phyloP scores from a whole-genome alignment of 257 asterid genomes.

The Craterostigma plantagineum region DNA sequence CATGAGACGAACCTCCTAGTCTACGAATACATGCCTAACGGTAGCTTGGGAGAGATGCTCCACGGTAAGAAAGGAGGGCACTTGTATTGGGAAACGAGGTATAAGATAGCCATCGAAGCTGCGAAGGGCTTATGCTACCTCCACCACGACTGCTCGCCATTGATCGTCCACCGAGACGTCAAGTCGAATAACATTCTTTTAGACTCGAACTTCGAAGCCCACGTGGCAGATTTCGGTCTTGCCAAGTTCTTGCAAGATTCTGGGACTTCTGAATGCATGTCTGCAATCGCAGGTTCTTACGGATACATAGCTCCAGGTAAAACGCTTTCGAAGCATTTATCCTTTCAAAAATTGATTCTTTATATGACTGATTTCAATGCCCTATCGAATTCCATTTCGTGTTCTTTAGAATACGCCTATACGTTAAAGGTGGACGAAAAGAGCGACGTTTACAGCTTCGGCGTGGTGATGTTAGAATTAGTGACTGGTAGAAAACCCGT shows the following conservation, averaged over 20 bases:
- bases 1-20: slow-evolving; percentile 67
- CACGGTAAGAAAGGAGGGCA: slow-evolving; percentile 84
- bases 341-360: too few relatives aligned
- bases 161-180: slow-evolving; percentile 73
- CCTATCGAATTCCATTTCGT: too few relatives aligned
- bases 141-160: slow-evolving; percentile 76
- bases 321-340: background rate
- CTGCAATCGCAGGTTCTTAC: slow-evolving; percentile 80
- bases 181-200: slow-evolving; percentile 60
- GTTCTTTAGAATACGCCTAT: slow-evolving; percentile 59
- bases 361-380: too few relatives aligned
- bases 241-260: slow-evolving; percentile 83
- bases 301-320: slow-evolving; percentile 90
- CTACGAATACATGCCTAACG: slow-evolving; percentile 77
- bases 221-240: slow-evolving; percentile 79
- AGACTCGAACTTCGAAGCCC: slow-evolving; percentile 59
- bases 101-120: slow-evolving; percentile 58
- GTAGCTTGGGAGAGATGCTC: slow-evolving; percentile 66
- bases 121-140: slow-evolving; percentile 81
- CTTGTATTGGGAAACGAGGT: slow-evolving; percentile 68
- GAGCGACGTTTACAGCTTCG: slow-evolving; percentile 84
- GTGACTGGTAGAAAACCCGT: slow-evolving; percentile 64
- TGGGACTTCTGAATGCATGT: slow-evolving; percentile 73
- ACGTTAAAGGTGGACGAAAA: slow-evolving; percentile 72
- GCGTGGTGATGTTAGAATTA: slow-evolving; percentile 58